Conservation (phyloP, 2,329 filamentous ascomycete genomes). For the Diaporthe citri region DNA sequence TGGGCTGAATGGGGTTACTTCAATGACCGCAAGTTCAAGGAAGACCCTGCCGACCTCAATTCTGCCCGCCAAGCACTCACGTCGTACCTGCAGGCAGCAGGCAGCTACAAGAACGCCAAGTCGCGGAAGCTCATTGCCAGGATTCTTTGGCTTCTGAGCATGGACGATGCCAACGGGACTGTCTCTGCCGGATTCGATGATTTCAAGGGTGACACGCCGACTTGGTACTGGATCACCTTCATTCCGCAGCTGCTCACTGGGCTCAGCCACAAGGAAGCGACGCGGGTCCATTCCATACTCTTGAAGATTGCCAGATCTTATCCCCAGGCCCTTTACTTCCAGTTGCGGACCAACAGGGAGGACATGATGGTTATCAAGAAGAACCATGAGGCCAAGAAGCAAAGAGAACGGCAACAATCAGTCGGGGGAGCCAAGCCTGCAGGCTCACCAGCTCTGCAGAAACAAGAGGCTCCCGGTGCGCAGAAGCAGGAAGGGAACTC, state of each 20-base stretch:
- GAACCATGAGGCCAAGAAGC: constrained; percentile 80
- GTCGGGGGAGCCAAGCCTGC: constrained; percentile 59
- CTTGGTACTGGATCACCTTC: constrained; percentile 99
- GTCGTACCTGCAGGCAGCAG: constrained; percentile 95
- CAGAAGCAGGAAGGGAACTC: constrained; percentile 50
- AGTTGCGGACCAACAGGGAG: constrained; percentile 91
- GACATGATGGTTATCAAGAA: constrained; percentile 96
- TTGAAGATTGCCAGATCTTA: constrained; percentile 96
- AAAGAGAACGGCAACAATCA: constrained; percentile 63
- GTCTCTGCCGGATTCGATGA: constrained; percentile 91
- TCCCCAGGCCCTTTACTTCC: constrained; percentile 95
- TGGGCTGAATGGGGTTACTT: constrained; percentile 99
- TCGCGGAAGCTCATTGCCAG: constrained; percentile 93
- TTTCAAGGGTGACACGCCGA: constrained; percentile 96
- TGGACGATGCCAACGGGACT: constrained; percentile 88
- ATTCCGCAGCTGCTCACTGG: constrained; percentile 96
- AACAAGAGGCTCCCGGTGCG: constrained; percentile 60
- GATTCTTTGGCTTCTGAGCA: constrained; percentile 93
- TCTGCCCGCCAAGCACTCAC: constrained; percentile 92
- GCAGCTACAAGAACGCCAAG: constrained; percentile 97
- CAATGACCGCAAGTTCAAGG: constrained; percentile 96
- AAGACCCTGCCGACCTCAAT: constrained; percentile 83
- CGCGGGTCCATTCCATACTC: constrained; percentile 86
- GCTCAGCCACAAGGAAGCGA: constrained; percentile 90
- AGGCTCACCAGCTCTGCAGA: constrained; percentile 63